phyloP scores from a whole-genome alignment of 768 basidiomycete genomes.

The Xerocomellus chrysenteron region DNA sequence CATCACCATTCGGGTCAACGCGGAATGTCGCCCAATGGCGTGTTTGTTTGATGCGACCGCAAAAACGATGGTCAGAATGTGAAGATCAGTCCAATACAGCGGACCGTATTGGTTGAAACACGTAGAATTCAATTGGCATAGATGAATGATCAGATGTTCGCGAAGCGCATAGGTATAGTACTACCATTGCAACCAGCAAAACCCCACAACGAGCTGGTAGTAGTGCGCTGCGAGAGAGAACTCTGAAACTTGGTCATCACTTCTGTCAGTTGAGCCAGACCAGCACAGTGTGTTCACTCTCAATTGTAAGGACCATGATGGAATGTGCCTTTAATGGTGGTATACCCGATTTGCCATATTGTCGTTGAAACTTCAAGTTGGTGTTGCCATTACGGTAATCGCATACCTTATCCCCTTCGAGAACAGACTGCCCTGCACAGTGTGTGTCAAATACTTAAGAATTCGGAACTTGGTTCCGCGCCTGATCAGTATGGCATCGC shows the following conservation, averaged over 20 bases:
- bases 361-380: constrained; percentile 9
- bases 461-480: neutral
- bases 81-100: neutral
- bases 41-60: neutral
- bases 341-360: neutral
- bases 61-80: neutral
- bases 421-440: neutral
- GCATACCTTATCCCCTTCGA: neutral
- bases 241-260: neutral
- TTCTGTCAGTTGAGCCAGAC: neutral
- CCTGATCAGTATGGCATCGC: neutral
- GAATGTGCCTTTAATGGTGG: neutral
- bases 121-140: neutral
- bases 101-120: constrained; percentile 15
- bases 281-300: neutral
- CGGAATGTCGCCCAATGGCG: neutral
- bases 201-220: neutral
- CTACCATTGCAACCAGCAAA: neutral
- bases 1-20: constrained; percentile 8
- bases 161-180: neutral
- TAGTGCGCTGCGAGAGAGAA: constrained; percentile 2
- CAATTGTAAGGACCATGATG: neutral
- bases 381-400: constrained; percentile 11
- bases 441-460: neutral
- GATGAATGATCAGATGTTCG: neutral